A percentile compares a stretch with the other conserved stretches of the same genome.
phyloP scores from a whole-genome alignment of 768 basidiomycete genomes.

The Leucocoprinus birnbaumii region DNA sequence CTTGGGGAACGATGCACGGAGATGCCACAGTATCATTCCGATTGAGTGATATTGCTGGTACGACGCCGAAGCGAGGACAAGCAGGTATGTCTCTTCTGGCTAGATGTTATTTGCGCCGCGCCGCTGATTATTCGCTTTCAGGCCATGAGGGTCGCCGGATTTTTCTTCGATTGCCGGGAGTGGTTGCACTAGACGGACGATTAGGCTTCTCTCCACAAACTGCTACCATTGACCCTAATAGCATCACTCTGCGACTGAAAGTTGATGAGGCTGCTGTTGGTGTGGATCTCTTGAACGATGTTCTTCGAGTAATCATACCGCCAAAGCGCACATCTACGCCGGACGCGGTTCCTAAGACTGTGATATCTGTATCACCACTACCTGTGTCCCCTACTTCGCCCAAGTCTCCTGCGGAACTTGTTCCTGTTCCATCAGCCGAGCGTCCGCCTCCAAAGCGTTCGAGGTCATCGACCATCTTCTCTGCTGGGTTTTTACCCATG shows the following conservation, averaged over 20 bases:
- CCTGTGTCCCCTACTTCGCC: conserved; percentile 3
- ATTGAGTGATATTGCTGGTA: conserved; percentile 44
- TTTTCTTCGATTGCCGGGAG: conserved; percentile 46
- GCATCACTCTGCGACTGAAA: conserved; percentile 42
- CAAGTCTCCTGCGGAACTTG: conserved; percentile 12
- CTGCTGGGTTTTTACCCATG: conserved; percentile 13
- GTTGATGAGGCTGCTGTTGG: conserved; percentile 46
- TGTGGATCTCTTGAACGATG: conserved; percentile 38
- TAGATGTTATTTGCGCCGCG: not conserved
- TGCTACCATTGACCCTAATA: conserved; percentile 50
- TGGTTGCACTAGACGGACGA: conserved; percentile 42
- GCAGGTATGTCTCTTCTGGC: conserved; percentile 25
- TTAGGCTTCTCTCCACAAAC: conserved; percentile 56
- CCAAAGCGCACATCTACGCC: not conserved
- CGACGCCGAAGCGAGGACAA: conserved; percentile 24
- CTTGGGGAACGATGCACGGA: conserved; percentile 63
- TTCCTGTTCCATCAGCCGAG: not conserved
- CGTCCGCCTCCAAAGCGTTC: not conserved
- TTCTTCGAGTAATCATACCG: conserved; percentile 19
- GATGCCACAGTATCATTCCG: conserved; percentile 49
- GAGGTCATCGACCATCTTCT: conserved; percentile 9
- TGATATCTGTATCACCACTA: not conserved
- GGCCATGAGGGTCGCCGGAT: conserved; percentile 22
- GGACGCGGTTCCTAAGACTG: not conserved
- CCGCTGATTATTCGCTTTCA: not conserved